A percentile compares a stretch with the other conserved stretches of the same genome.
Conservation (phyloP, 2,329 filamentous ascomycete species). For the Curvularia hawaiiensis region DNA sequence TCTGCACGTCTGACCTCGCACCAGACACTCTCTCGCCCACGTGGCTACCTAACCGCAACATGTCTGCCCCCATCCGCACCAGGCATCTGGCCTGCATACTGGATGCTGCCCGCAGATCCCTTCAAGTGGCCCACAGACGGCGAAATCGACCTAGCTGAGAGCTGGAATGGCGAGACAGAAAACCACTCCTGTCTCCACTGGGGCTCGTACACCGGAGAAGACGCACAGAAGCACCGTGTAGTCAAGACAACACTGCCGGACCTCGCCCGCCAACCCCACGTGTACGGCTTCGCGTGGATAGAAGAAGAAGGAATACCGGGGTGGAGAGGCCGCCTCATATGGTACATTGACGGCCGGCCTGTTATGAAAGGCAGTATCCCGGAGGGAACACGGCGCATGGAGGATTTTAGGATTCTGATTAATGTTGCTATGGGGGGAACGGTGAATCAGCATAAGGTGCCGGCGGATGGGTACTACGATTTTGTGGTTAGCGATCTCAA, state of each 20-base stretch:
- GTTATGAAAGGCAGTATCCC: conserved; percentile 64
- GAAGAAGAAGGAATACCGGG: conserved; percentile 51
- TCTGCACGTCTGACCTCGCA: conserved; percentile 62
- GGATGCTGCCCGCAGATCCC: conserved; percentile 63
- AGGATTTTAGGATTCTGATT: conserved; percentile 62
- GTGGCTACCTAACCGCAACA: conserved; percentile 59
- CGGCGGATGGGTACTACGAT: conserved; percentile 61
- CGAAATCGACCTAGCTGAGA: conserved; percentile 65
- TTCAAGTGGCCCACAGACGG: conserved; percentile 65
- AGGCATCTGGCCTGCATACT: conserved; percentile 67
- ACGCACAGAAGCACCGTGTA: conserved; percentile 63
- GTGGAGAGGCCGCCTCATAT: conserved; percentile 57
- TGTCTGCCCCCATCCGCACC: conserved; percentile 59
- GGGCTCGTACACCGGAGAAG: conserved; percentile 60
- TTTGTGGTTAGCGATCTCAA: conserved; percentile 60
- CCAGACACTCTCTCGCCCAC: conserved; percentile 56
- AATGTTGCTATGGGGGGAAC: conserved; percentile 69
- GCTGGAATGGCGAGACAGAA: conserved; percentile 63
- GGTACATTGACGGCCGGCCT: conserved; percentile 63
- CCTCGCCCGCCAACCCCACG: conserved; percentile 54
- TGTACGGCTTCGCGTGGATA: conserved; percentile 64
- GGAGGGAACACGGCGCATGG: conserved; percentile 58
- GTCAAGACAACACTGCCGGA: conserved; percentile 57
- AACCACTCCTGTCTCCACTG: conserved; percentile 66
- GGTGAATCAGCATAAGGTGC: conserved; percentile 59